These are phyloP conservation scores for Yamadazyma diospyri DNA, from an alignment of 1,139 yeast species.

Conservation along the genomic window DNA sequence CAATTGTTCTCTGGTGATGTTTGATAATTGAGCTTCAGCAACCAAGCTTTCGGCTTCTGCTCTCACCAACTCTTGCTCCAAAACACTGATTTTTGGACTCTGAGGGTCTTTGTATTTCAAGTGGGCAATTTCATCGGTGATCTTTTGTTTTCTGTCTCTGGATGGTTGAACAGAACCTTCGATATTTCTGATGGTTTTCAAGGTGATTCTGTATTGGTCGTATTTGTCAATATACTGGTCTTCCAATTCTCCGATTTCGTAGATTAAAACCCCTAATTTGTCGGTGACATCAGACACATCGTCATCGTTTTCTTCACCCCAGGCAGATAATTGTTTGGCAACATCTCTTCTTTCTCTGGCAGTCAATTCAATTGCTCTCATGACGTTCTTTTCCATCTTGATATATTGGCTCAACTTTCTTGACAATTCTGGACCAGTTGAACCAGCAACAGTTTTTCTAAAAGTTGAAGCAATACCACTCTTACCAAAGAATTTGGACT, in stretches of 20 bases:
- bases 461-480: constrained; percentile 79
- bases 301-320: constrained; percentile 99
- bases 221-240: constrained; percentile 97
- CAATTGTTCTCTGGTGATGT: constrained; percentile 95
- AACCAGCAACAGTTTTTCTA: constrained; percentile 88
- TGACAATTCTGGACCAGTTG: constrained; percentile 91
- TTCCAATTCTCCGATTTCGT: constrained; percentile 96
- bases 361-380: constrained; percentile 89
- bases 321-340: constrained; percentile 89
- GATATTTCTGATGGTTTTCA: constrained; percentile 92
- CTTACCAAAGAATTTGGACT: constrained; percentile 85
- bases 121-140: constrained; percentile 96
- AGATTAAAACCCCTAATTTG: constrained; percentile 91
- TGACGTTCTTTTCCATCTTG: constrained; percentile 94
- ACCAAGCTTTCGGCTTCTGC: constrained; percentile 99
- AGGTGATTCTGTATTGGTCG: constrained; percentile 95
- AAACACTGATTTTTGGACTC: constrained; percentile 89
- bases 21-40: constrained; percentile 97
- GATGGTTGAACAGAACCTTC: constrained; percentile 98
- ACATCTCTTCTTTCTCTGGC: constrained; percentile 96
- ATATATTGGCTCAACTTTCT: constrained; percentile 86
- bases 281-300: constrained; percentile 97
- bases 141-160: constrained; percentile 95
- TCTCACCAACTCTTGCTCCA: constrained; percentile 97
- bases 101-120: constrained; percentile 97